Percentiles rank a stretch among this genome's conserved stretches.
These are phyloP conservation scores for Pluteus cervinus DNA, from an alignment of 768 basidiomycete species.

Conservation along the genomic window DNA sequence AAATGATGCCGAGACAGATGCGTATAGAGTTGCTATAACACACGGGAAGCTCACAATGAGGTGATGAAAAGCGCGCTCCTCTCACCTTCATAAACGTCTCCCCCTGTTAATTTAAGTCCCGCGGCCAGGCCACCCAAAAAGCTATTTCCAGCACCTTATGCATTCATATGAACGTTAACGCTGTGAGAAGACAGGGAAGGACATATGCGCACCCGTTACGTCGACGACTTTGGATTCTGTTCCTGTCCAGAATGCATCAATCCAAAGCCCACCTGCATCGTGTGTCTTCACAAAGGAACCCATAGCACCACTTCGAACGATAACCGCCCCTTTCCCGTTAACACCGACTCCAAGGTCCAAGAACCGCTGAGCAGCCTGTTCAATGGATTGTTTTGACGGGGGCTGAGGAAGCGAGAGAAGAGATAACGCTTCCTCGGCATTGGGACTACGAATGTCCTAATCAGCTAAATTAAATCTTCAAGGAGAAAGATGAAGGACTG, in stretches of 20 bases:
- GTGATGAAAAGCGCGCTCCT: conserved; percentile 1
- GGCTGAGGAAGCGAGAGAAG: conserved; percentile 52
- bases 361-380: conserved; percentile 61
- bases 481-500: conserved; percentile 6
- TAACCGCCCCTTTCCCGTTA: conserved; percentile 46
- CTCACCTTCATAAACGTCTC: conserved; percentile 64
- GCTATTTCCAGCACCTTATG: conserved; percentile 86
- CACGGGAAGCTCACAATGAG: conserved; percentile 2
- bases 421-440: conserved; percentile 68
- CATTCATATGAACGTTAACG: too few relatives aligned
- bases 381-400: conserved; percentile 47
- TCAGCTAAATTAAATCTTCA: conserved; percentile 1
- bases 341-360: conserved; percentile 53
- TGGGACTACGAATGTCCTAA: conserved; percentile 47
- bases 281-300: conserved; percentile 61
- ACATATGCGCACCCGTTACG: conserved; percentile 59
- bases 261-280: conserved; percentile 44
- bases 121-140: conserved; percentile 84
- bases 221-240: conserved; percentile 55
- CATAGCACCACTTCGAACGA: conserved; percentile 70
- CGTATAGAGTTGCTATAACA: conserved; percentile 59
- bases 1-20: conserved; percentile 77
- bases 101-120: conserved; percentile 49
- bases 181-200: too few relatives aligned
- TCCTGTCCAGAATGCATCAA: conserved; percentile 69